Evolutionary conservation across 2,329 filamentous ascomycete genomes (phyloP).

Genomic region (Neobulgaria alba): DNA sequence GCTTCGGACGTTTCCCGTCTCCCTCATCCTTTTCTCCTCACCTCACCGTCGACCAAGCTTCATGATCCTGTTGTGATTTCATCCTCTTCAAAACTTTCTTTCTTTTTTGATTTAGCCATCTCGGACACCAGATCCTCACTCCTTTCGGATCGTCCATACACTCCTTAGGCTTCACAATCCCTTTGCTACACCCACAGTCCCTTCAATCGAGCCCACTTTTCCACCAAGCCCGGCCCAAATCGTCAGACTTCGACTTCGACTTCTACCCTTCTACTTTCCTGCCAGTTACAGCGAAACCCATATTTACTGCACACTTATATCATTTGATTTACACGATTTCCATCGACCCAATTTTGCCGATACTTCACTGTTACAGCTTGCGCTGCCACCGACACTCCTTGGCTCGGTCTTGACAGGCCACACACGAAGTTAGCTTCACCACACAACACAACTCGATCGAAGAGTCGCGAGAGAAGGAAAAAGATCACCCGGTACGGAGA

Average conservation of each 20-base stretch:
- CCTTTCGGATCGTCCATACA: slow-evolving; percentile 38
- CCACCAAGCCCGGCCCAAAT: slow-evolving; percentile 2
- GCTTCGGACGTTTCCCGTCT: slow-evolving; percentile 1
- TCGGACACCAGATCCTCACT: slow-evolving; percentile 39
- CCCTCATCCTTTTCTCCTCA: slow-evolving; percentile 4
- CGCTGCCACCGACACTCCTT: too few relatives aligned
- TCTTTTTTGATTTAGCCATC: slow-evolving; percentile 21
- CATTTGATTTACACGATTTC: slow-evolving; percentile 16
- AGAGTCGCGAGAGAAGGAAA: background rate
- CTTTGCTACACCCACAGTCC: background rate
- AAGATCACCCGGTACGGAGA: background rate
- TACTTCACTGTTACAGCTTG: too few relatives aligned
- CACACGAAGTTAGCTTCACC: too few relatives aligned
- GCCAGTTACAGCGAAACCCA: slow-evolving; percentile 27
- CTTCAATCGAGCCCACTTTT: background rate
- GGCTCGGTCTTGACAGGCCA: too few relatives aligned
- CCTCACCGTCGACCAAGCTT: slow-evolving; percentile 4
- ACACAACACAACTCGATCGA: too few relatives aligned
- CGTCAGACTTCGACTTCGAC: slow-evolving; percentile 2
- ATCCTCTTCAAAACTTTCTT: slow-evolving; percentile 26
- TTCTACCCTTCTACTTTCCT: slow-evolving; percentile 25
- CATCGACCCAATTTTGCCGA: too few relatives aligned
- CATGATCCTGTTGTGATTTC: slow-evolving; percentile 21
- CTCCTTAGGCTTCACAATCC: slow-evolving; percentile 27
- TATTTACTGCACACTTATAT: slow-evolving; percentile 21